These are phyloP conservation scores for Chlorella sp. DNA, from an alignment of 139 green algal genomes.

Conservation along the genomic window DNA sequence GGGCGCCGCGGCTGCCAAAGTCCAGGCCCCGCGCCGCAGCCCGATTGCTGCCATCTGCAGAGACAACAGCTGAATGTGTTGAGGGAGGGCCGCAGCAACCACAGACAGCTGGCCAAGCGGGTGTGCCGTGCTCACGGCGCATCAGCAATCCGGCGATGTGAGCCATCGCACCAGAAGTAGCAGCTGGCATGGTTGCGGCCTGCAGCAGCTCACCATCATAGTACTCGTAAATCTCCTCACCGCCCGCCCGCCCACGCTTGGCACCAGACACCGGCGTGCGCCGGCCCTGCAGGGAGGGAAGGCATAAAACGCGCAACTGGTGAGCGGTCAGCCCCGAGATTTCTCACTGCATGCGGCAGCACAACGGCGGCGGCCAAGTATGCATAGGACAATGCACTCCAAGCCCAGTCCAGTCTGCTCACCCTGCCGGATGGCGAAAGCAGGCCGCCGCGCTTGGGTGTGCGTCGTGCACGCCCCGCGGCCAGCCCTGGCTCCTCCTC, in stretches of 20 bases:
- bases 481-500: constrained; percentile 14
- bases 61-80: no score
- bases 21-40: constrained; percentile 4
- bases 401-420: not conserved
- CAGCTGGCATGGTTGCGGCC: no score
- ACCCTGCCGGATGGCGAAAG: not conserved
- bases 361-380: no score
- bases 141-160: no score
- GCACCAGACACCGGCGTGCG: constrained; percentile 17
- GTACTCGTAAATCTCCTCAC: constrained; percentile 43
- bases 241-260: constrained; percentile 17
- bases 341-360: no score
- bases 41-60: constrained; percentile 12
- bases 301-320: not conserved
- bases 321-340: not conserved
- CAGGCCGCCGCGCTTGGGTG: constrained; percentile 16
- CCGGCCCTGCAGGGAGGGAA: not conserved
- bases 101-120: no score
- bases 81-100: no score
- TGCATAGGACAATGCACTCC: no score
- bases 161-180: no score
- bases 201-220: constrained; percentile 44
- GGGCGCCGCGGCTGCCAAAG: not conserved
- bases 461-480: constrained; percentile 13
- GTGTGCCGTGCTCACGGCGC: no score